Base-by-base conservation (phyloP, 139 green algal genomes). In the Chlorella sp. region DNA sequence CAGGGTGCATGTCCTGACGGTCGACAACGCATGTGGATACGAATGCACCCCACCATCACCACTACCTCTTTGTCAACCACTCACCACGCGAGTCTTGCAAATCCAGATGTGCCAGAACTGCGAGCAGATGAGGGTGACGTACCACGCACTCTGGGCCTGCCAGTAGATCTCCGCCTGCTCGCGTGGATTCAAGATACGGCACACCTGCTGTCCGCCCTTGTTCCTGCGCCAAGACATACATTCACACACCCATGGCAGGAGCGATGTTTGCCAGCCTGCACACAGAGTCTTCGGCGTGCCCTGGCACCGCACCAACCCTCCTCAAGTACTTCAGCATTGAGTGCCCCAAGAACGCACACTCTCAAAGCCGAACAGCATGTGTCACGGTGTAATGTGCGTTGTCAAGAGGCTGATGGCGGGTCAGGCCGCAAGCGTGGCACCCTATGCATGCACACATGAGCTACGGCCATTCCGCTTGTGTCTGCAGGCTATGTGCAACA, bases 101-200 rank as follows among this genome's bases (percentile, higher is more conserved):
- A 79, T 20, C 68, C 63, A 80, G 78, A 83, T 83, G 69, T 83
- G 78, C 77, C 72, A 82, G 68, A 85, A 85, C 71, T 85, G 79
- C 26, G 62, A 81, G 49, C 69, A 73, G 67, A 85, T 64, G 6
- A 85, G 62, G 2, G 70, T 76, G 55, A 80, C 64, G 35, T 80
- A 84, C 78, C 74, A 80, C 5, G 69, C 70, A 14, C 33, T 33
- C 59, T 83, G 74, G 49, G 78, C 73, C 74, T 75, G n/a, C 14
- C 51, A 72, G 35, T 74, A 82, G 31, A 82, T 75, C 6, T 72
- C 31, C 3, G 33, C 35, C 68, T 78, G 72, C 10, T 70, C 26
- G 1, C 49, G 31, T 10, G 49, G n/a, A 27, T 26, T 70, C 32
- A 82, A n/a, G 2, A 66, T 35, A 3, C 55, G 35, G 68, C 72